Base-by-base conservation (phyloP, 2,329 filamentous ascomycete species). In the Ilyonectria destructans region DNA sequence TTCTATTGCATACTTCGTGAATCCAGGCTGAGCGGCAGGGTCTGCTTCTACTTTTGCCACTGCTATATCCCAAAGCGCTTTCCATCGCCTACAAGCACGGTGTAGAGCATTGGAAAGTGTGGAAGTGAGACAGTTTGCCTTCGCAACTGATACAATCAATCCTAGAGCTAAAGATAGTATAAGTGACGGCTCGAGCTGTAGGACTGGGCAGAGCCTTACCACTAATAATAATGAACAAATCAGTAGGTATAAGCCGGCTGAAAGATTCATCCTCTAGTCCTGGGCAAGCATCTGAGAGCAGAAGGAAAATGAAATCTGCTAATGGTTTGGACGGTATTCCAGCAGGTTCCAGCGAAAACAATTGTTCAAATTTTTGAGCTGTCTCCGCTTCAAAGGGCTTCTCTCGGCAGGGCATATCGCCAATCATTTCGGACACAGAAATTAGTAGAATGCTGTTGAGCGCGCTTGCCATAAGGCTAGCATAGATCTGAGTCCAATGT, bases 51-150 rank as follows among this genome's bases (percentile, higher is more conserved):
- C 49, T 10, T 51, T 55, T 13, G 48, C 49, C 23, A 46, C 31
- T 15, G 31, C 43, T 37, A 35, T 35, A 35, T 65, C 59, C 67
- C 67, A 69, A 5, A 69, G 37, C 10, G 48, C 6, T 33, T 56
- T 69, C 67, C 67, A 69, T n/a, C 67, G 57, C 33, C 31, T 55
- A n/a, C 58, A 69, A 12, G 67, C 67, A 6, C 62, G 67, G 6
- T 62, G 19, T 21, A 69, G 52, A 6, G 57, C 17, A 15, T 49
- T 51, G 2, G 49, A 48, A 12, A 54, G 33, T 12, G 52, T 15
- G 2, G 49, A n/a, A 17, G 60, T 49, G 9, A 65, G 29, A 23
- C 45, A 62, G 19, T 60, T 65, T 8, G 57, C 45, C 33, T 58
- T 49, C 9, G 62, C 46, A 26, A 69, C 33, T 1, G 37, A 17